Evolutionary conservation across 2,329 filamentous ascomycete genomes (phyloP).

Genomic region (Fusarium compactum): DNA sequence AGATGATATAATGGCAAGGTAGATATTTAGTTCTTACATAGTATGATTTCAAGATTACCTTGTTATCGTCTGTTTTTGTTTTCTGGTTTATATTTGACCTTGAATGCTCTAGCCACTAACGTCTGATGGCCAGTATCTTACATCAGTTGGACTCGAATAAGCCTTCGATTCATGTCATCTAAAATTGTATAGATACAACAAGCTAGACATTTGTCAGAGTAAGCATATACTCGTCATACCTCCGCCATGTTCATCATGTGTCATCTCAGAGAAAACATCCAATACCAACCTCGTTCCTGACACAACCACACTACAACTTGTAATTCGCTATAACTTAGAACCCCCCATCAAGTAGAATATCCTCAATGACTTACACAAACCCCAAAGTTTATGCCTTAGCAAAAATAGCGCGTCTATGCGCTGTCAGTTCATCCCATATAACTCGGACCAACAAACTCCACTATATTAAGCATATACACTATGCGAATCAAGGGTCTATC

Average conservation of each 20-base stretch:
- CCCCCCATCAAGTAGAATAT: background rate
- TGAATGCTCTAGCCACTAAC: background rate
- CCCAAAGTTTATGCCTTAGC: background rate
- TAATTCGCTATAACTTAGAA: background rate
- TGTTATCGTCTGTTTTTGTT: background rate
- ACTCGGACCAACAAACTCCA: background rate
- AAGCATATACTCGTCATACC: background rate
- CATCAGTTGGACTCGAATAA: background rate
- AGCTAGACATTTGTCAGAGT: accelerated
- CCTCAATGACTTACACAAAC: background rate
- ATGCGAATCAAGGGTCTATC: background rate
- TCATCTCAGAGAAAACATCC: background rate
- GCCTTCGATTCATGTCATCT: background rate
- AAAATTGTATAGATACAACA: accelerated
- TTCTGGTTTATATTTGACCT: background rate
- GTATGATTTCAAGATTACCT: background rate
- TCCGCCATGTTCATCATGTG: background rate
- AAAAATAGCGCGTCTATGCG: background rate
- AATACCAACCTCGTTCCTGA: background rate
- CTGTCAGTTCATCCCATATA: background rate
- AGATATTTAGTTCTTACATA: background rate
- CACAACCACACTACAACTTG: background rate
- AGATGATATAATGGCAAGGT: background rate
- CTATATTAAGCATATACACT: background rate
- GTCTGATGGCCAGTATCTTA: background rate